Percentiles rank a stretch among this genome's conserved stretches.
Evolutionary conservation across 208 protist genomes (phyloP).

Genomic region (Leishmania tarentolae): DNA sequence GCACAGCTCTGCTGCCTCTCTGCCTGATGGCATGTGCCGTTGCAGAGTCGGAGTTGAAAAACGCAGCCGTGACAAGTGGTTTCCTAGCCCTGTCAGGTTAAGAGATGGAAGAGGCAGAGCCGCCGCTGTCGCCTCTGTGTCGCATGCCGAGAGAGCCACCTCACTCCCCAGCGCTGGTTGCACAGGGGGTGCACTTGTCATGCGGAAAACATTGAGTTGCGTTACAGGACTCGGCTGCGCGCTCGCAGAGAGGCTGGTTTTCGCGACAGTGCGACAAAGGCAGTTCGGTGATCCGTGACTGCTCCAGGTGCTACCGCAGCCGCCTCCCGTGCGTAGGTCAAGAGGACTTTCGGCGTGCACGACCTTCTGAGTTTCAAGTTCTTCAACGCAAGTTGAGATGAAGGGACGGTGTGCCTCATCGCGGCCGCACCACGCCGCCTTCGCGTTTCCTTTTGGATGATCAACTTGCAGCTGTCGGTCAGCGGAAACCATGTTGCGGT

Average conservation of each 20-base stretch:
- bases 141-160: background rate
- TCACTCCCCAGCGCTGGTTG: background rate
- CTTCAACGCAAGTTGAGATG: background rate
- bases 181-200: background rate
- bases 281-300: constrained; percentile 11
- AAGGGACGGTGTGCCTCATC: background rate
- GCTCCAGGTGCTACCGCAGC: constrained; percentile 8
- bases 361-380: background rate
- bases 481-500: background rate
- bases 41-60: background rate
- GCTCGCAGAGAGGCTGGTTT: background rate
- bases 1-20: constrained; percentile 4
- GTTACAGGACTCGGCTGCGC: constrained; percentile 2
- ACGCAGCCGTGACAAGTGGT: background rate
- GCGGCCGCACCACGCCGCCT: background rate
- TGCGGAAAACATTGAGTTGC: background rate
- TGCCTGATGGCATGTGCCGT: background rate
- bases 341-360: background rate
- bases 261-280: constrained; percentile 10
- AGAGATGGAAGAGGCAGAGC: background rate
- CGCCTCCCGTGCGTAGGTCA: background rate
- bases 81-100: background rate
- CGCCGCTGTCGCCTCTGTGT: background rate
- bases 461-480: background rate
- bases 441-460: background rate